phyloP scores from a whole-genome alignment of 2,329 filamentous ascomycete genomes.

The Calonectria henricotiae region DNA sequence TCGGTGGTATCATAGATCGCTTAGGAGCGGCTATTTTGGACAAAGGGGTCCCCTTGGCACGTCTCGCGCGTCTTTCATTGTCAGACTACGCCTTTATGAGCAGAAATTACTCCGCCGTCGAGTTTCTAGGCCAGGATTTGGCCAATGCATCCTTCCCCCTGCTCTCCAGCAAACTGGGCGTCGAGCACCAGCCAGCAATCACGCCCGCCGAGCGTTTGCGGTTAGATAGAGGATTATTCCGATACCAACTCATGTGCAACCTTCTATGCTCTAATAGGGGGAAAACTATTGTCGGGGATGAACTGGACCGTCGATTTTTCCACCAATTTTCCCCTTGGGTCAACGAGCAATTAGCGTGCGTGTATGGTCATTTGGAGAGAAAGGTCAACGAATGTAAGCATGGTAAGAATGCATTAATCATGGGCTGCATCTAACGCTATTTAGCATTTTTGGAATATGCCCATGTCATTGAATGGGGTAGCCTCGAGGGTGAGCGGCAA shows the following conservation, averaged over 20 bases:
- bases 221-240: neutral
- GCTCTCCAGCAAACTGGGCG: neutral
- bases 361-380: neutral
- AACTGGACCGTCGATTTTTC: neutral
- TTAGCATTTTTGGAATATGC: neutral
- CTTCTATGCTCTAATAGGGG: neutral
- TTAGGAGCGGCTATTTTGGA: neutral
- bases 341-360: neutral
- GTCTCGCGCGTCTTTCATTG: conserved; percentile 1
- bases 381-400: conserved; percentile 1
- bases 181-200: neutral
- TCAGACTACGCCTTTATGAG: conserved; percentile 9
- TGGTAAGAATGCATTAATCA: neutral
- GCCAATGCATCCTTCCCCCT: conserved; percentile 1
- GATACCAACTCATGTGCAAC: conserved; percentile 12
- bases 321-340: neutral
- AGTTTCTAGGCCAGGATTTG: neutral
- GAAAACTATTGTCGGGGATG: neutral
- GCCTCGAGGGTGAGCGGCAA: neutral
- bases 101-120: neutral
- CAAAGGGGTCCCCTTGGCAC: neutral
- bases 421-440: neutral
- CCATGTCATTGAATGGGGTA: neutral
- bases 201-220: neutral
- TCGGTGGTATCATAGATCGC: neutral